A percentile compares a stretch with the other conserved stretches of the same genome.
Evolutionary conservation across 2,329 filamentous ascomycete genomes (phyloP).

Genomic region (Onygenales sp.): DNA sequence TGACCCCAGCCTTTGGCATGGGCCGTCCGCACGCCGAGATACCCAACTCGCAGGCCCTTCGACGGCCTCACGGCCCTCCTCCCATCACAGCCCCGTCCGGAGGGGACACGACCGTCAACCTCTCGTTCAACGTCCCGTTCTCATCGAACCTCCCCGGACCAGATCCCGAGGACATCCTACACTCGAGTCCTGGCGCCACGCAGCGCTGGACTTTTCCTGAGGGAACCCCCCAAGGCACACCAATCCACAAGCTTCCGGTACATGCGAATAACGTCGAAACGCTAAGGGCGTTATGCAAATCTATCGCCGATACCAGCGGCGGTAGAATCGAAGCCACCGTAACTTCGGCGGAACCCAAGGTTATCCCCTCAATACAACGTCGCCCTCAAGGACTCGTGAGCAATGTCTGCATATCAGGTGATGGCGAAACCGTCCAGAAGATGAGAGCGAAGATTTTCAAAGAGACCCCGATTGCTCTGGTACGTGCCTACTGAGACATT

Average conservation of each 20-base stretch:
- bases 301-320: conserved; percentile 60
- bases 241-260: conserved; percentile 82
- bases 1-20: conserved; percentile 57
- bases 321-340: conserved; percentile 76
- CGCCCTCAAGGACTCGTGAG: conserved; percentile 56
- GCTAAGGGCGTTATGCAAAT: conserved; percentile 68
- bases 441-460: conserved; percentile 84
- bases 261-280: conserved; percentile 78
- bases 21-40: conserved; percentile 50
- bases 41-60: conserved; percentile 42
- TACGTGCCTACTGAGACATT: conserved; percentile 41
- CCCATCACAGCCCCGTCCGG: conserved; percentile 56
- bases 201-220: conserved; percentile 90
- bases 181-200: conserved; percentile 79
- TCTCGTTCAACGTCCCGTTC: conserved; percentile 96
- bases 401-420: conserved; percentile 84
- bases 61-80: conserved; percentile 42
- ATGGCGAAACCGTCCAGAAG: conserved; percentile 78
- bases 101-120: conserved; percentile 70
- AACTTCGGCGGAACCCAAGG: conserved; percentile 69
- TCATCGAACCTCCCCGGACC: conserved; percentile 85
- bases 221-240: conserved; percentile 72
- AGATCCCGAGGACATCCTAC: conserved; percentile 87
- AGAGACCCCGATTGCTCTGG: conserved; percentile 83
- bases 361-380: conserved; percentile 40